A percentile compares a stretch with the other conserved stretches of the same genome.
phyloP scores from a whole-genome alignment of 148 eudicot genomes.

The Pharnaceum exiguum region DNA sequence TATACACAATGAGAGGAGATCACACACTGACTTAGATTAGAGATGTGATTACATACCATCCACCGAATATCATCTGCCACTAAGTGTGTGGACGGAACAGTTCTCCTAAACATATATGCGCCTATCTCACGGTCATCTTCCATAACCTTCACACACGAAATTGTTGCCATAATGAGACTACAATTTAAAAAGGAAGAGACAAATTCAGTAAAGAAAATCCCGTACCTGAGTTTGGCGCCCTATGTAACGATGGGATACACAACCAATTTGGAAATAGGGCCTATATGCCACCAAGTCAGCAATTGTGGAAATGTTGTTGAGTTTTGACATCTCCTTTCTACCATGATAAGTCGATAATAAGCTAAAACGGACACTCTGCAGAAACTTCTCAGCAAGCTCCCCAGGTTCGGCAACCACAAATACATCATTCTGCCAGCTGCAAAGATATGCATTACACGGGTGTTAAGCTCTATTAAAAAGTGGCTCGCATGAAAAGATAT shows the following conservation, averaged over 20 bases:
- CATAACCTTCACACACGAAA: constrained; percentile 66
- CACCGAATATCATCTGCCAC: constrained; percentile 80
- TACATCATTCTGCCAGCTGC: constrained; percentile 99
- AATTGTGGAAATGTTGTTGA: constrained; percentile 64
- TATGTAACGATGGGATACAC: constrained; percentile 86
- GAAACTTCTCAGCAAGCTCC: constrained; percentile 90
- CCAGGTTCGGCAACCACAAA: constrained; percentile 99
- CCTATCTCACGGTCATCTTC: constrained; percentile 98
- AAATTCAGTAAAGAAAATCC: constrained; percentile 1
- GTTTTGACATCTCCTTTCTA: constrained; percentile 63
- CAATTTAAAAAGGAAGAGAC: background rate
- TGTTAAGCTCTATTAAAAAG: constrained; percentile 6
- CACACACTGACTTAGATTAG: too few relatives aligned
- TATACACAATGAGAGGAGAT: too few relatives aligned
- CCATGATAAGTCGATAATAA: constrained; percentile 66
- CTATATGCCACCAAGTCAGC: constrained; percentile 79
- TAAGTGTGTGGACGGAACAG: constrained; percentile 89
- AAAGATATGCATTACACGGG: constrained; percentile 4
- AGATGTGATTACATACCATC: constrained; percentile 56
- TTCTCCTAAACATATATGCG: constrained; percentile 97
- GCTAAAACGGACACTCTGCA: constrained; percentile 86
- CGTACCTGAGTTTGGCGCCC: constrained; percentile 96
- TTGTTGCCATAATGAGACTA: background rate
- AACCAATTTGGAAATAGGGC: constrained; percentile 92
- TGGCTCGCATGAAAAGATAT: constrained; percentile 1